These are phyloP conservation scores for Irpex sp. DNA, from an alignment of 1,284 basidiomycete genomes.

Conservation along the genomic window DNA sequence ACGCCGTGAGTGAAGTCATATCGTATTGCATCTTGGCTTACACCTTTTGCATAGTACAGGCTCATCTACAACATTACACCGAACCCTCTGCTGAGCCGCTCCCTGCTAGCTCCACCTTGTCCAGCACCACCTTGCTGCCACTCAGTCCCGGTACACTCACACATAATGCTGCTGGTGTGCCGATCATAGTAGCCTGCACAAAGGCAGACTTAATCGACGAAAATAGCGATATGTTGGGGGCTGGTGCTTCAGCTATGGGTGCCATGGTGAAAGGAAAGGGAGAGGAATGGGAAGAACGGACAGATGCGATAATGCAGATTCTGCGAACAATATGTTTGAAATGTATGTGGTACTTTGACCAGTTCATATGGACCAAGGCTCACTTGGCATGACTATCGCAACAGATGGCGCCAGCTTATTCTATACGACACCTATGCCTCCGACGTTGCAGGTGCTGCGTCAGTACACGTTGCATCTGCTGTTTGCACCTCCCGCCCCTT, in stretches of 20 bases:
- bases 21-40: slow-evolving; percentile 4
- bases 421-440: slow-evolving; percentile 83
- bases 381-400: neutral
- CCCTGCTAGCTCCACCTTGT: slow-evolving; percentile 52
- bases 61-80: slow-evolving; percentile 83
- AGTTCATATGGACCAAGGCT: neutral
- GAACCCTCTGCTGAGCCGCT: slow-evolving; percentile 73
- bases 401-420: slow-evolving; percentile 90
- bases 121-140: slow-evolving; percentile 65
- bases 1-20: slow-evolving; percentile 54
- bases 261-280: slow-evolving; percentile 84
- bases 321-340: slow-evolving; percentile 89
- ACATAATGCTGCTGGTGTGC: slow-evolving; percentile 79
- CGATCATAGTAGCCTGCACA: slow-evolving; percentile 88
- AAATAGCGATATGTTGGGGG: slow-evolving; percentile 65
- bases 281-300: slow-evolving; percentile 91
- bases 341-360: slow-evolving; percentile 52
- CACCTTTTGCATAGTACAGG: slow-evolving; percentile 61
- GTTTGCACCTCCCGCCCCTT: slow-evolving; percentile 73
- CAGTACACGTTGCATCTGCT: slow-evolving; percentile 86
- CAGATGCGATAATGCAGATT: slow-evolving; percentile 94
- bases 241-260: slow-evolving; percentile 70
- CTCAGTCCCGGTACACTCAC: slow-evolving; percentile 78
- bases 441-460: slow-evolving; percentile 79
- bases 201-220: slow-evolving; percentile 89